Evolutionary conservation across 1,284 basidiomycete genomes (phyloP).

Genomic region (Melampsora allii-populina): DNA sequence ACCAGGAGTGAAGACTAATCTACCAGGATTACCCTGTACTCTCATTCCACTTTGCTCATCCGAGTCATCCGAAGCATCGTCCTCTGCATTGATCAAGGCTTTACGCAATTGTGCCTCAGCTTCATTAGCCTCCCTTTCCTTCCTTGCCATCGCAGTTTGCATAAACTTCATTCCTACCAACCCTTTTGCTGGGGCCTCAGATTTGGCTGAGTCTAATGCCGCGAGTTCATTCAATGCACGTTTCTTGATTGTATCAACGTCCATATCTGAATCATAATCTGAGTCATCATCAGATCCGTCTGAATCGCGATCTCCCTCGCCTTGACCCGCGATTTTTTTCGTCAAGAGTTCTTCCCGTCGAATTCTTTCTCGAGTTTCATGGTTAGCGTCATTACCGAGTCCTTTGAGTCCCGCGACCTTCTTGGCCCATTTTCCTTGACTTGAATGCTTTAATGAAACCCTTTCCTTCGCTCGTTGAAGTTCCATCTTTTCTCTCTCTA

Average conservation of each 20-base stretch:
- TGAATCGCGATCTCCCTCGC: constrained; percentile 44
- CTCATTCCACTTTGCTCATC: constrained; percentile 38
- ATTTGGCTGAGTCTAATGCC: constrained; percentile 48
- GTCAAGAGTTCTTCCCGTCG: constrained; percentile 49
- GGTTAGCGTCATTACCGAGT: constrained; percentile 48
- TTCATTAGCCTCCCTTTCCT: constrained; percentile 46
- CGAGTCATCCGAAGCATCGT: constrained; percentile 40
- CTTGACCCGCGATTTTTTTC: constrained; percentile 47
- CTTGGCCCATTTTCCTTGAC: constrained; percentile 53
- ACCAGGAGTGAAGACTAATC: constrained; percentile 26
- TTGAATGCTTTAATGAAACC: constrained; percentile 53
- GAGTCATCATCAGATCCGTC: constrained; percentile 41
- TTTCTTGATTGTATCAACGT: constrained; percentile 18
- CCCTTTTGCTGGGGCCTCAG: constrained; percentile 7
- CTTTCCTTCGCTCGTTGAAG: constrained; percentile 50
- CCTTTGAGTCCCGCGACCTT: constrained; percentile 45
- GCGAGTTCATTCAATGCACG: constrained; percentile 21
- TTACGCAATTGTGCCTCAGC: constrained; percentile 47
- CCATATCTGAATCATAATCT: constrained; percentile 44
- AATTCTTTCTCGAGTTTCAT: constrained; percentile 51
- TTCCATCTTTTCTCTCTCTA: constrained; percentile 38
- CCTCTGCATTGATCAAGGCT: constrained; percentile 45
- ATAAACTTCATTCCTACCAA: constrained; percentile 53
- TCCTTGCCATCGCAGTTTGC: constrained; percentile 51
- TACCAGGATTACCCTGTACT: constrained; percentile 42